Percentiles rank a stretch among this genome's conserved stretches.
These are phyloP conservation scores for Angophora floribunda DNA, from an alignment of 345 rosid species.

Conservation along the genomic window DNA sequence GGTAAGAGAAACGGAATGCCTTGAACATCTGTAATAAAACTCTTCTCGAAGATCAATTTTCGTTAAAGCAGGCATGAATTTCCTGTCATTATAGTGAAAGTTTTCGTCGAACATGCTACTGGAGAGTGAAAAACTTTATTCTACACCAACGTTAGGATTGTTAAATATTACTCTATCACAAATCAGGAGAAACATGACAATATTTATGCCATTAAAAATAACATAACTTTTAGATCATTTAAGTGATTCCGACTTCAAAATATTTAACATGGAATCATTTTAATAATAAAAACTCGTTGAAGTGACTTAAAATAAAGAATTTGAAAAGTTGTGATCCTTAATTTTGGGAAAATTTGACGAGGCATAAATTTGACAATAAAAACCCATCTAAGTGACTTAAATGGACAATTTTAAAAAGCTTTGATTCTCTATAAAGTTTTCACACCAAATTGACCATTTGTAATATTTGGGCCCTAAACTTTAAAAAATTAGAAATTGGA, in stretches of 20 bases:
- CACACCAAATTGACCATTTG: not conserved
- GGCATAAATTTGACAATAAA: not conserved
- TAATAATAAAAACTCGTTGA: not conserved
- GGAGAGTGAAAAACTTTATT: not conserved
- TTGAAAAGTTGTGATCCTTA: not conserved
- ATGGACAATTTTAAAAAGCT: not conserved
- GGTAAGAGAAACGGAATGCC: not conserved
- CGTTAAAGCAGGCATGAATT: not conserved
- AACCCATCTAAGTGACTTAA: not conserved
- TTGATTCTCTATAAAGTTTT: not conserved
- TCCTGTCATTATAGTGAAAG: not conserved
- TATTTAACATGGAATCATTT: not conserved
- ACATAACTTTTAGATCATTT: not conserved
- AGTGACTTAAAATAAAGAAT: not conserved
- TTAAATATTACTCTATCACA: not conserved
- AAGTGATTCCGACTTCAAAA: not conserved
- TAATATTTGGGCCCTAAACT: not conserved
- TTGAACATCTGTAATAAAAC: not conserved
- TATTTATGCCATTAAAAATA: not conserved
- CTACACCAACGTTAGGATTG: not conserved
- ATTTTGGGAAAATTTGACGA: not conserved
- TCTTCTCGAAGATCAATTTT: not conserved
- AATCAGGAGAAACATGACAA: not conserved
- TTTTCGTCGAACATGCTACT: not conserved
- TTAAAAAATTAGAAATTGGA: not conserved